Evolutionary conservation across 192 early-diverging fungal species (phyloP), one percentile per base, ranked within the genome.

Genomic region (Entomortierella chlamydospora): DNA sequence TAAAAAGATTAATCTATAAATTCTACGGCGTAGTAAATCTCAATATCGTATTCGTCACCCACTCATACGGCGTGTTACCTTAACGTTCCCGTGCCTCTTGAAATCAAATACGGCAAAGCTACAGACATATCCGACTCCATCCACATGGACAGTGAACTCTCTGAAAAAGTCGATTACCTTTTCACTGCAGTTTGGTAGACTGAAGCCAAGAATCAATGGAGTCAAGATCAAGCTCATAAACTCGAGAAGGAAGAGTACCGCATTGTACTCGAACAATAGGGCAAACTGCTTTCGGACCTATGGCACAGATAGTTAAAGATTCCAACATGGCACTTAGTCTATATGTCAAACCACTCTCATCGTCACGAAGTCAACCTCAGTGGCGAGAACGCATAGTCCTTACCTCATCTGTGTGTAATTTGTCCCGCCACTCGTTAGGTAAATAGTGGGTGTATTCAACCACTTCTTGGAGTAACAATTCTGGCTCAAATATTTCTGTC

Each of bases 51-150:
- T n/a, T n/a, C n/a, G n/a, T n/a, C n/a, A n/a, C n/a, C n/a, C n/a
- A n/a, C n/a, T n/a, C n/a, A n/a, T n/a, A n/a, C n/a, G n/a, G n/a
- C n/a, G n/a, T n/a, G n/a, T n/a, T 83, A 91, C 83, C 73, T 91
- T 90, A 10, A 89, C 88, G 64, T 98, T 96, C 12, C 98, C 98
- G 68, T 97, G 91, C 37, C 89, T 82, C 67, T 89, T 90, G 84
- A 99, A 95, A 73, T 99, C 96, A 85, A 98, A 98, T 18, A 93
- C 88, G 6, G 97, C 96, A 90, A 98, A 98, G 60, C 94, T 96
- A 83, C 97, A 99, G 10, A 99, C 95, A 74, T 96, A 94, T 6
- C 97, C 98, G 7, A 98, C 76, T 0, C 91, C 91, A 47, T 96
- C 93, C 20, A 95, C 93, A 77, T 97, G 93, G 2, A 97, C 94